Conservation (phyloP, 2,329 filamentous ascomycete species). For the Penicillium sp. region DNA sequence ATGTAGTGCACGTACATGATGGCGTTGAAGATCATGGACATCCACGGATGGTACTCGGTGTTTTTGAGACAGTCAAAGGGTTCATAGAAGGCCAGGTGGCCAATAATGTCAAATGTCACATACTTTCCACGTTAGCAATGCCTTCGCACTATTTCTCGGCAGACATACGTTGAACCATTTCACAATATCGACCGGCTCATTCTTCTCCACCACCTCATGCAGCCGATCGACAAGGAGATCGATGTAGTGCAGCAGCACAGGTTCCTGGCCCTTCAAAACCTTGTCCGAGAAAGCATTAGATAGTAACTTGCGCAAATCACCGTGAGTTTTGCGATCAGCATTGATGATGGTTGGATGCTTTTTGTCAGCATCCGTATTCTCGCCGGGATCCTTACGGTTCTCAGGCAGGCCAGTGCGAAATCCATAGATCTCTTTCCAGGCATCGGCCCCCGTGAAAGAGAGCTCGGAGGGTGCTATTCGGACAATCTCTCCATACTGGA, state of each 20-base stretch:
- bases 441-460: background rate
- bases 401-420: constrained; percentile 4
- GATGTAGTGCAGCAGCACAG: constrained; percentile 5
- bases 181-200: constrained; percentile 5
- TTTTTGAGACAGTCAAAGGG: constrained; percentile 7
- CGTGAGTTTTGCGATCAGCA: constrained; percentile 6
- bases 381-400: constrained; percentile 5
- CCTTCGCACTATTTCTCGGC: background rate
- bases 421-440: background rate
- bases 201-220: constrained; percentile 3
- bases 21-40: constrained; percentile 4
- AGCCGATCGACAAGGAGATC: constrained; percentile 4
- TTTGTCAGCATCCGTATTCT: constrained; percentile 6
- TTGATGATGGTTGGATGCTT: constrained; percentile 6
- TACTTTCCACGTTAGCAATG: background rate
- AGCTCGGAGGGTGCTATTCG: constrained; percentile 3
- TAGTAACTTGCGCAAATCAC: constrained; percentile 5
- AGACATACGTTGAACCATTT: constrained; percentile 6
- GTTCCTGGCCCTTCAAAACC: constrained; percentile 6
- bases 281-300: constrained; percentile 9
- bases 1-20: constrained; percentile 7
- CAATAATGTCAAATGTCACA: constrained; percentile 6
- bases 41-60: constrained; percentile 5
- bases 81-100: constrained; percentile 1
- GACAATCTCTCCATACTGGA: constrained; percentile 1